These are phyloP conservation scores for Fusarium napiforme DNA, from an alignment of 2,329 filamentous ascomycete genomes.

Conservation along the genomic window DNA sequence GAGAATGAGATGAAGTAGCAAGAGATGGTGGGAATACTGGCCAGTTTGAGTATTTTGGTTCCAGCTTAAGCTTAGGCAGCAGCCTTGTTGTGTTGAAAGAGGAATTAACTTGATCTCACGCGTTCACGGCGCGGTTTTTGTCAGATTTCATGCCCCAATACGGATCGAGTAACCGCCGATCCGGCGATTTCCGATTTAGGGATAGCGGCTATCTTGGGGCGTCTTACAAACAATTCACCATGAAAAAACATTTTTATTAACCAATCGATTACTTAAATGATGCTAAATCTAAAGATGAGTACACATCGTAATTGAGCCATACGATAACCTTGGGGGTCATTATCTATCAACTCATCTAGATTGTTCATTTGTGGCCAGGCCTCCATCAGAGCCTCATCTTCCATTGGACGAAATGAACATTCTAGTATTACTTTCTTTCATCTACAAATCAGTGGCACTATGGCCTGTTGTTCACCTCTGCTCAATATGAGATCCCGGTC, in stretches of 20 bases:
- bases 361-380: background rate
- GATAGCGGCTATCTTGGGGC: background rate
- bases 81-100: background rate
- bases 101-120: background rate
- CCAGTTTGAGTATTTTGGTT: background rate
- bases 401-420: background rate
- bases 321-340: fast-evolving
- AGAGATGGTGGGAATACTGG: fast-evolving
- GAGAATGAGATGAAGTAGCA: fast-evolving
- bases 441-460: fast-evolving
- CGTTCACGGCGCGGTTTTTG: background rate
- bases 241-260: too few species aligned
- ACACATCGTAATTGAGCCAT: fast-evolving
- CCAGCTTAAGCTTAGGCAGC: slow-evolving; percentile 2
- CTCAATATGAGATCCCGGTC: fast-evolving
- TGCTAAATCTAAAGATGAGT: background rate
- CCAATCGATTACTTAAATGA: background rate
- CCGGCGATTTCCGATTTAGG: background rate
- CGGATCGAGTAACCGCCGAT: slow-evolving; percentile 6
- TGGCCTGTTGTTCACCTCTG: background rate
- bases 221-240: background rate
- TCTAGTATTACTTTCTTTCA: fast-evolving
- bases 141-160: background rate
- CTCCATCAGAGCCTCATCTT: too few species aligned
- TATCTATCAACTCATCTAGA: too few species aligned